phyloP scores from a whole-genome alignment of 2,329 filamentous ascomycete genomes.

The Xylaria sp. region DNA sequence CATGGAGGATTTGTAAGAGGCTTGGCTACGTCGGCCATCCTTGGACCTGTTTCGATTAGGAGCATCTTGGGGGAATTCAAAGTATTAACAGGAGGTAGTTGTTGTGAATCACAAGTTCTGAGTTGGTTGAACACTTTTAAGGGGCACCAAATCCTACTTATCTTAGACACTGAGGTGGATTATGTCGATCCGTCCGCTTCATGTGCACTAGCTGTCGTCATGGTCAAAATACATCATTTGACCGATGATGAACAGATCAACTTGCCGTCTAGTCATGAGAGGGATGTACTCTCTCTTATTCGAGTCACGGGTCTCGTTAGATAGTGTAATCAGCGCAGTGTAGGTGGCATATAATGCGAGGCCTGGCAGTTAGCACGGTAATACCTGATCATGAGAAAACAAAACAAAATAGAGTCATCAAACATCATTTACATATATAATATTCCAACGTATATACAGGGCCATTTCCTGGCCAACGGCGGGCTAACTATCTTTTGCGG shows the following conservation, averaged over 20 bases:
- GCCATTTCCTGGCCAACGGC: conserved; percentile 14
- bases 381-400: background rate
- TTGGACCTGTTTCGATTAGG: background rate
- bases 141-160: too few species aligned
- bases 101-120: too few species aligned
- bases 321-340: background rate
- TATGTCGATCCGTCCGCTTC: background rate
- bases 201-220: background rate
- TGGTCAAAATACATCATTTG: background rate
- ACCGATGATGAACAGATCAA: background rate
- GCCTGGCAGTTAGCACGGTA: conserved; percentile 3
- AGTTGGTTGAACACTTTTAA: too few species aligned
- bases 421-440: conserved; percentile 20
- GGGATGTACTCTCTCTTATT: background rate
- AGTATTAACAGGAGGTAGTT: background rate
- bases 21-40: background rate
- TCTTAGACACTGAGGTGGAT: background rate
- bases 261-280: background rate
- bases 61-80: background rate
- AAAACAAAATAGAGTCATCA: conserved; percentile 8
- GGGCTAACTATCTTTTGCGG: conserved; percentile 32
- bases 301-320: background rate
- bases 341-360: background rate
- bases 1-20: conserved; percentile 14
- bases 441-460: conserved; percentile 33